Conservation (phyloP, 306 rosid genomes). For the Prunus campanulata region DNA sequence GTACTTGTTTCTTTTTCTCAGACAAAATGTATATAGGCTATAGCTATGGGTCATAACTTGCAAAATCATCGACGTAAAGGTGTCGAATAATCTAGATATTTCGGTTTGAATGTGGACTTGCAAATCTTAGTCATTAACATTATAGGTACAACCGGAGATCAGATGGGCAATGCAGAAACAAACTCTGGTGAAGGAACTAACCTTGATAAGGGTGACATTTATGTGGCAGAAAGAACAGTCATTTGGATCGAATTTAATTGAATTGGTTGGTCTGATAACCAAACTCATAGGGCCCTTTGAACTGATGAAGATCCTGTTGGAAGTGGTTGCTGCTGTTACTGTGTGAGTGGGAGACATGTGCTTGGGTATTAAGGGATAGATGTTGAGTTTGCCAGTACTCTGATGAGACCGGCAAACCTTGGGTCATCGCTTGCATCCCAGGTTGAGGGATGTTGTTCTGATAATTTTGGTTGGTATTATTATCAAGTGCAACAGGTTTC, state of each 20-base stretch:
- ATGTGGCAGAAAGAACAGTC: neutral
- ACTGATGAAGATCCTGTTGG: slow-evolving; percentile 51
- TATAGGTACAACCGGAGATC: neutral
- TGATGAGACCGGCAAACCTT: slow-evolving; percentile 34
- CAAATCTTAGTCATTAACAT: too few species aligned
- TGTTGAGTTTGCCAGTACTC: slow-evolving; percentile 49
- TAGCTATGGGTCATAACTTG: too few species aligned
- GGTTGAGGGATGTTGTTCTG: slow-evolving; percentile 28
- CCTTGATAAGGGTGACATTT: slow-evolving; percentile 1
- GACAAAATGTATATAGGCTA: too few species aligned
- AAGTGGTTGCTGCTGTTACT: slow-evolving; percentile 34
- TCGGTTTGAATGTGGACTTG: neutral
- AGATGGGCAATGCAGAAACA: neutral
- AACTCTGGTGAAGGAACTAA: neutral
- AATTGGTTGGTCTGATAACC: slow-evolving; percentile 45
- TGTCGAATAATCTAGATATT: too few species aligned
- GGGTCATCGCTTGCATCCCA: slow-evolving; percentile 27
- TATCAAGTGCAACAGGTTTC: slow-evolving; percentile 35
- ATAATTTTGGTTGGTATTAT: slow-evolving; percentile 22
- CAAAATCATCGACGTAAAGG: too few species aligned
- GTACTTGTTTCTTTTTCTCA: too few species aligned
- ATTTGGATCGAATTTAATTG: slow-evolving; percentile 22
- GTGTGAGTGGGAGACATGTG: slow-evolving; percentile 32
- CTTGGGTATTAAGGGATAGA: slow-evolving; percentile 14
- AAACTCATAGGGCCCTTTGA: slow-evolving; percentile 41